Base-by-base conservation (phyloP, 768 basidiomycete species). In the Porpolomopsis calyptriformis region DNA sequence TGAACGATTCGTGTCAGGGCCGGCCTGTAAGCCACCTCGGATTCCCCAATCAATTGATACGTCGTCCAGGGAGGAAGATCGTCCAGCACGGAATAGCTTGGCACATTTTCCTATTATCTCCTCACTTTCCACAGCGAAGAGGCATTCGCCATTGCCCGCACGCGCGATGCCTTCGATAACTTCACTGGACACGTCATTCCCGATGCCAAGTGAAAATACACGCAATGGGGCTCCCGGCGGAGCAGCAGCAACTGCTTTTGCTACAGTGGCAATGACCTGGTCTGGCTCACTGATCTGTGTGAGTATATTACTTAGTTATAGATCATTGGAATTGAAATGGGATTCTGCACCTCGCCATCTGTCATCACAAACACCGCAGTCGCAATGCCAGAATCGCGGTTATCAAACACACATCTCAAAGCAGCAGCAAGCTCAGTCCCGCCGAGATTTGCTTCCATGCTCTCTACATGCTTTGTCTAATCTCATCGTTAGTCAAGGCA, bases 141-240 rank as follows among this genome's bases (percentile, higher is more conserved):
- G 58, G 41, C 57, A 70, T 22, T 65, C 60, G 12, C 80, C 81
- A 8, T 72, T 65, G 1, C 81, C 80, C 1, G 64, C 65, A 14
- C 63, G 57, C 0, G 80, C 78, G n/a, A 82, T 71, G 3, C 68
- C 59, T 49, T 75, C 67, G 52, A 75, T 76, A 52, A 74, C 64
- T 0, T 65, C 72, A 3, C 65, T 73, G 2, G 78, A 78, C 2
- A 72, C 69, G 0, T 50, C 52, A 19, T 61, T 41, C 10, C 81
- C 80, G 11, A 82, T 77, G 1, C 80, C 80, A 1, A 82, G 67
- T 7, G 70, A 65, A 48, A 79, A 82, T 3, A 80, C 64, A 6
- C 77, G 74, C 2, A 76, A 48, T 6, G 64, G 64, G 0, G 64
- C 63, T 4, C 55, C 35, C 0, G 51, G 29, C 1, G 57, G 40